A percentile compares a stretch with the other conserved stretches of the same genome.
Conservation (phyloP, 768 basidiomycete genomes). For the Xanthoconium stramineum region DNA sequence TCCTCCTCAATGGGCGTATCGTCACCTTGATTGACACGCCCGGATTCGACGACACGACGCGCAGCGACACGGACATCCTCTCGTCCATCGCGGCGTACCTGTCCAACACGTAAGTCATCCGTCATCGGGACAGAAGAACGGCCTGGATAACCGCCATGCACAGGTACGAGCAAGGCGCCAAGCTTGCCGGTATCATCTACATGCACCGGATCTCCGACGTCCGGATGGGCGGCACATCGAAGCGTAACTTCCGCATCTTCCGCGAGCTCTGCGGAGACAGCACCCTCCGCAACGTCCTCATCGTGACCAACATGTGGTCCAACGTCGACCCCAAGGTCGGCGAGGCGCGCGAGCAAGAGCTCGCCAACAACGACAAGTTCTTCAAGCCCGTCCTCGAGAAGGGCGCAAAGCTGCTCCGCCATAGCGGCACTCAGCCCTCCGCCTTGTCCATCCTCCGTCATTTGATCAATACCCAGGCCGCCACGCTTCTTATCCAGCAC, state of each 20-base stretch:
- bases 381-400: constrained; percentile 52
- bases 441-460: constrained; percentile 41
- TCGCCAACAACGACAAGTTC: constrained; percentile 40
- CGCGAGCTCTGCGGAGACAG: constrained; percentile 49
- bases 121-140: background rate
- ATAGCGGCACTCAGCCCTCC: constrained; percentile 39
- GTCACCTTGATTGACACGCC: constrained; percentile 58
- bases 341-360: constrained; percentile 44
- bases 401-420: constrained; percentile 44
- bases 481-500: constrained; percentile 49
- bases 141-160: background rate
- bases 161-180: constrained; percentile 36
- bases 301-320: constrained; percentile 56
- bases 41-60: constrained; percentile 55
- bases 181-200: constrained; percentile 52
- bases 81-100: constrained; percentile 45
- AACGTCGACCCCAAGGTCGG: constrained; percentile 39
- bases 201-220: constrained; percentile 53
- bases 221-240: constrained; percentile 49
- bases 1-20: constrained; percentile 42
- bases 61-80: constrained; percentile 49
- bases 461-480: constrained; percentile 39
- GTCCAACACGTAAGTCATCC: constrained; percentile 29
- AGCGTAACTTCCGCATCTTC: constrained; percentile 51
- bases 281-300: constrained; percentile 47